Evolutionary conservation across 2,329 filamentous ascomycete genomes (phyloP).

Genomic region (Arthrobotrys iridis): DNA sequence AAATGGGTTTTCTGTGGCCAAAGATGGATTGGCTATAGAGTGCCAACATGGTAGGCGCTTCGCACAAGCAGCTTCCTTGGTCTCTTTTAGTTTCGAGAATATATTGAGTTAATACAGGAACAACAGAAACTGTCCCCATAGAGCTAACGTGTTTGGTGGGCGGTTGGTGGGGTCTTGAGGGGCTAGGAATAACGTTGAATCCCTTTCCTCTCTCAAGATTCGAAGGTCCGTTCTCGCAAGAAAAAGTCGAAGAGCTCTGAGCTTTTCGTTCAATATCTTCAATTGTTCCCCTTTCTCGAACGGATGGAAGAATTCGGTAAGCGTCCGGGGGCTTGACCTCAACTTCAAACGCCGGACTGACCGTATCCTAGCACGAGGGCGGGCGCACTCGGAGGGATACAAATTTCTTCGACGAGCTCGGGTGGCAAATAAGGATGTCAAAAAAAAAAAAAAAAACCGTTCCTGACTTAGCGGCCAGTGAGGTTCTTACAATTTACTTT

Average conservation of each 20-base stretch:
- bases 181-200: slow-evolving; percentile 28
- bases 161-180: slow-evolving; percentile 10
- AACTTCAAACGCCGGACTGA: slow-evolving; percentile 49
- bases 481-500: not conserved
- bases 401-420: slow-evolving; percentile 10
- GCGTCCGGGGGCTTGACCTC: slow-evolving; percentile 23
- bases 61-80: slow-evolving; percentile 12
- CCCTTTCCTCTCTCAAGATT: slow-evolving; percentile 12
- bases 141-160: slow-evolving; percentile 33
- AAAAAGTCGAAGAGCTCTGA: slow-evolving; percentile 25
- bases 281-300: slow-evolving; percentile 49
- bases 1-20: not conserved
- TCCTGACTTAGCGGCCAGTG: slow-evolving; percentile 11
- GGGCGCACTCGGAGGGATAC: slow-evolving; percentile 36
- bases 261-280: slow-evolving; percentile 6
- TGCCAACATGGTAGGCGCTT: slow-evolving; percentile 37
- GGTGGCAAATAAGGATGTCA: not conserved
- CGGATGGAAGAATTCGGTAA: slow-evolving; percentile 43
- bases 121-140: slow-evolving; percentile 44
- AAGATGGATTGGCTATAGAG: slow-evolving; percentile 8
- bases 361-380: slow-evolving; percentile 47
- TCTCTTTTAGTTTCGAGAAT: slow-evolving; percentile 4
- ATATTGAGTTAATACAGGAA: slow-evolving; percentile 29
- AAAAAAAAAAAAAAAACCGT: slow-evolving; percentile 24
- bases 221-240: slow-evolving; percentile 4